Conservation (phyloP, 2,329 filamentous ascomycete species). For the Harringtonia aguacate region DNA sequence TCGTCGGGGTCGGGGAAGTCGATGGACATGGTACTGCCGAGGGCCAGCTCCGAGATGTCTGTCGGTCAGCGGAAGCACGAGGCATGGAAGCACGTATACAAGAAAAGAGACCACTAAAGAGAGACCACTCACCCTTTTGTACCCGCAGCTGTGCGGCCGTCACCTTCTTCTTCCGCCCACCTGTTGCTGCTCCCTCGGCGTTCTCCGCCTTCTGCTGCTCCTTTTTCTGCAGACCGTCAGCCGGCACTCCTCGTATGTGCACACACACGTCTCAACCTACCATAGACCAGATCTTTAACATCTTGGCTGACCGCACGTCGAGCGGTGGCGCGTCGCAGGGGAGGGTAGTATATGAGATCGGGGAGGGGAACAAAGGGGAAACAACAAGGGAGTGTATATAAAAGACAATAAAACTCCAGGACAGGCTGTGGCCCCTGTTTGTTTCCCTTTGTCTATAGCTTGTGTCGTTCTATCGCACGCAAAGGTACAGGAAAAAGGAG, state of each 20-base stretch:
- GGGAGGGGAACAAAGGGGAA: not conserved
- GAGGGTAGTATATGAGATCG: not conserved
- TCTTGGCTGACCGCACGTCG: constrained; percentile 35
- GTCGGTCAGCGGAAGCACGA: constrained; percentile 5
- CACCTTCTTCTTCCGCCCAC: constrained; percentile 95
- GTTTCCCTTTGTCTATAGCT: too few relatives aligned
- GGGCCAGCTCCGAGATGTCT: constrained; percentile 75
- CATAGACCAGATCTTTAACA: constrained; percentile 99
- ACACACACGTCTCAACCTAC: constrained; percentile 39
- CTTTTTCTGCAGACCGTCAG: constrained; percentile 58
- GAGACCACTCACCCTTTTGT: constrained; percentile 64
- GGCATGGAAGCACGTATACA: not conserved
- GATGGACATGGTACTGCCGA: constrained; percentile 71
- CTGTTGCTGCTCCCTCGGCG: constrained; percentile 53
- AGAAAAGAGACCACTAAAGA: not conserved
- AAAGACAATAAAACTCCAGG: too few relatives aligned
- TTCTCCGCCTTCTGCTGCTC: constrained; percentile 93
- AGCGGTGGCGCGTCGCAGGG: not conserved
- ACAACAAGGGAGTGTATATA: too few relatives aligned
- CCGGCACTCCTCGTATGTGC: constrained; percentile 15
- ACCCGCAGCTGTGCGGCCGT: constrained; percentile 91
- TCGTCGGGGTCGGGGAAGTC: constrained; percentile 75
- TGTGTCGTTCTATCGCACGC: too few relatives aligned
- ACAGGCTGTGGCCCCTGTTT: too few relatives aligned
- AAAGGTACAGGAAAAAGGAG: too few relatives aligned